phyloP scores from a whole-genome alignment of 345 rosid genomes.

The Adansonia digitata region DNA sequence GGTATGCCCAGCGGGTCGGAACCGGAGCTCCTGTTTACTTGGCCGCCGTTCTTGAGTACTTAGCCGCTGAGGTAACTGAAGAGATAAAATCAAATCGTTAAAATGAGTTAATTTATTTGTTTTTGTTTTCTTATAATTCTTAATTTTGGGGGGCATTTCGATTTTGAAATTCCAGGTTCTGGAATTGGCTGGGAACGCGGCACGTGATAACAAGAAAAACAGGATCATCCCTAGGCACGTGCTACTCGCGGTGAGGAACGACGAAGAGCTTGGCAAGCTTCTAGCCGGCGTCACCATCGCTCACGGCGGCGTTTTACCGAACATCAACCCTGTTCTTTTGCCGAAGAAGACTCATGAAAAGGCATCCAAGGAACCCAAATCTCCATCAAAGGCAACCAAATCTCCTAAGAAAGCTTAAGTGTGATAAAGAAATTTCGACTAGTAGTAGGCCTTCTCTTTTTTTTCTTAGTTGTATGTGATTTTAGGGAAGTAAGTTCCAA shows the following conservation, averaged over 20 bases:
- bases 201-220: conserved; percentile 71
- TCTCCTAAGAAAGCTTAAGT: conserved; percentile 60
- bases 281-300: conserved; percentile 68
- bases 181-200: conserved; percentile 71
- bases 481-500: not conserved
- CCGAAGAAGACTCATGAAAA: conserved; percentile 59
- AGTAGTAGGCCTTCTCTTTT: not conserved
- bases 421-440: not conserved
- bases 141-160: not conserved
- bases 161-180: conserved; percentile 38
- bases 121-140: not conserved
- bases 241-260: conserved; percentile 61
- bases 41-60: conserved; percentile 80
- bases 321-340: conserved; percentile 63
- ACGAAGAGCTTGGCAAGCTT: conserved; percentile 61
- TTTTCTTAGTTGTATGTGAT: not conserved
- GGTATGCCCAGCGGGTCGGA: conserved; percentile 66
- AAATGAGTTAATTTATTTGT: not conserved
- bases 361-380: conserved; percentile 41
- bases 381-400: conserved; percentile 60
- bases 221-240: conserved; percentile 66
- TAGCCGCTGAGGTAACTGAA: conserved; percentile 63
- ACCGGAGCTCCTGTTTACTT: conserved; percentile 75
- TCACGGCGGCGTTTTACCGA: conserved; percentile 63
- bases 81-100: not conserved